Evolutionary conservation across 495 filamentous ascomycete genomes (phyloP).

Genomic region (Neurospora cerealis): DNA sequence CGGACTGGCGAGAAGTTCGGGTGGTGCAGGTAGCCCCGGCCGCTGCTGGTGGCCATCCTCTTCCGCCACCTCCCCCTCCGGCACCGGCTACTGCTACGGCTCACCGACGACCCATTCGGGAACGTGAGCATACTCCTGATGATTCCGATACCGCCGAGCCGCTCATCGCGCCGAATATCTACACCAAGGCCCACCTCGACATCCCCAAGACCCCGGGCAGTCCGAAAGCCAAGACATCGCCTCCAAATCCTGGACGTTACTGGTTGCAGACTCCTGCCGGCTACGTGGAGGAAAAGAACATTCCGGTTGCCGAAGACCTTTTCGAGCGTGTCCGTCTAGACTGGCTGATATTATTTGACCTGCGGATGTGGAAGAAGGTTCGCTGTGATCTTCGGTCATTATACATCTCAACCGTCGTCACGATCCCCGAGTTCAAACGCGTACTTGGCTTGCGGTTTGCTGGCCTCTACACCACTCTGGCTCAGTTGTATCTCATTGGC

Average conservation of each 20-base stretch:
- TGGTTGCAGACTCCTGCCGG: conserved; percentile 74
- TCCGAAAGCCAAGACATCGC: conserved; percentile 18
- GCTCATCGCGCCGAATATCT: conserved; percentile 43
- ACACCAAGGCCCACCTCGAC: conserved; percentile 43
- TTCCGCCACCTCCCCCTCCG: conserved; percentile 55
- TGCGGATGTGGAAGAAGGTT: conserved; percentile 92
- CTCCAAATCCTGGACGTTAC: conserved; percentile 54
- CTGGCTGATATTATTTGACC: conserved; percentile 93
- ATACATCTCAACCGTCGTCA: conserved; percentile 92
- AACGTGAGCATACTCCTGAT: conserved; percentile 46
- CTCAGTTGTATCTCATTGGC: conserved; percentile 91
- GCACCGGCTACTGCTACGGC: conserved; percentile 23
- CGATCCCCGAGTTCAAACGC: conserved; percentile 93
- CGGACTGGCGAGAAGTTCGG: conserved; percentile 34
- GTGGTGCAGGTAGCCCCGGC: conserved; percentile 55
- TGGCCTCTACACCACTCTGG: conserved; percentile 83
- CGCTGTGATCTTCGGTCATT: conserved; percentile 83
- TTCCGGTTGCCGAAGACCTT: conserved; percentile 72
- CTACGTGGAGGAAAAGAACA: conserved; percentile 44
- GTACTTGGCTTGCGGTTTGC: conserved; percentile 86
- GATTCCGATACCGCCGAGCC: conserved; percentile 52
- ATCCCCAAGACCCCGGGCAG: conserved; percentile 47
- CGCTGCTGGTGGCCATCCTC: conserved; percentile 57
- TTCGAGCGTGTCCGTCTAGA: conserved; percentile 83
- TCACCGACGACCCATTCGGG: conserved; percentile 28